Evolutionary conservation across 176 grass and related monocot genomes (phyloP), one percentile per base, ranked within the genome.

Genomic region (Paspalum vaginatum): DNA sequence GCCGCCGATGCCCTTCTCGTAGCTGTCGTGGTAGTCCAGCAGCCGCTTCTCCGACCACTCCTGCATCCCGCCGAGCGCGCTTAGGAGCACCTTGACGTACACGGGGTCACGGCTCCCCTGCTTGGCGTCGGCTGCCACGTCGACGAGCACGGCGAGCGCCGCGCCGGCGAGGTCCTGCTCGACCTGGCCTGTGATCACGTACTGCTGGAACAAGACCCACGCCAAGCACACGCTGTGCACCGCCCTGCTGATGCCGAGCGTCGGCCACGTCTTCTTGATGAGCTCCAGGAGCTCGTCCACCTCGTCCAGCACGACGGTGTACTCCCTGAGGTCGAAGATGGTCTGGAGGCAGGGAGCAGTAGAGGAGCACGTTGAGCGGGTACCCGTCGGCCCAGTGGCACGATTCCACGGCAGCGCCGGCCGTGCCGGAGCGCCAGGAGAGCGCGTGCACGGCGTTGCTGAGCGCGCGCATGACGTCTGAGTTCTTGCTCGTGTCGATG

Each of bases 331-430:
- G 39, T 98, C 92, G 55, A 98, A 98, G 37, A 98, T 27, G 11
- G 88, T 18, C 40, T 83, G 86, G 25, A 98, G 92, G 92, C 72
- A 98, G 88, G 51, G 88, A 75, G 8, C 85, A 74, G 57, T 95
- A 98, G 67, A 98, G 91, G 87, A 91, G 75, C 37, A 93, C 66
- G 57, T 93, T 98, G 20, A 98, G 80, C 4, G 96, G 90, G 84
- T 91, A 95, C 56, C 92, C 96, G 7, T 98, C 88, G 42, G 90
- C 96, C 96, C 96, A 98, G 62, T 95, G 96, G 75, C 90, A 88
- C 0, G 69, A 65, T 0, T 92, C 80, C 0, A 43, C 45, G 6
- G 87, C 44, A 22, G 67, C 49, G 11, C 65, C 50, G 64, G 83
- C 59, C 11, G 47, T 26, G 26, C 53, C 55, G 39, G 84, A 68